A percentile compares a stretch with the other conserved stretches of the same genome.
These are phyloP conservation scores for Fomitopsis schrenkii DNA, from an alignment of 1,284 basidiomycete genomes.

Conservation along the genomic window DNA sequence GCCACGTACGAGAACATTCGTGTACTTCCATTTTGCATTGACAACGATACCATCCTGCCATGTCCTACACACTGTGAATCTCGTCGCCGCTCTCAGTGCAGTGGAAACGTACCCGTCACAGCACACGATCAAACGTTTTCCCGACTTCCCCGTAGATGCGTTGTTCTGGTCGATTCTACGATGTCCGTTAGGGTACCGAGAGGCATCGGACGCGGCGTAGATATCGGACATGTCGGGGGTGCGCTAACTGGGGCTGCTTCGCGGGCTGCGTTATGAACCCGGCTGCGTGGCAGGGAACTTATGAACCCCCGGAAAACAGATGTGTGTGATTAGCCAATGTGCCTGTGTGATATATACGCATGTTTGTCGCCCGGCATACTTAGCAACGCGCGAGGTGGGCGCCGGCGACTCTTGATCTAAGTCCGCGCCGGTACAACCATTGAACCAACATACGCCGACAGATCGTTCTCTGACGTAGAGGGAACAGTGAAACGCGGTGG, in stretches of 20 bases:
- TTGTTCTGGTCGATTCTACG: background rate
- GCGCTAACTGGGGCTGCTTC: background rate
- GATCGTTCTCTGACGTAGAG: background rate
- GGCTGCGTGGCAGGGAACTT: background rate
- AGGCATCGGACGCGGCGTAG: background rate
- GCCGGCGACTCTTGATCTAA: background rate
- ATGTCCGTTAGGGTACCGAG: background rate
- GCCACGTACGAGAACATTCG: slow-evolving; percentile 40
- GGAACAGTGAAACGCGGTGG: background rate
- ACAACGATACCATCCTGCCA: slow-evolving; percentile 43
- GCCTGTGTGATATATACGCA: background rate
- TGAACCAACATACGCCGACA: background rate
- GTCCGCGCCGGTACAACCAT: background rate
- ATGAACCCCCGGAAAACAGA: background rate
- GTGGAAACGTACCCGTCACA: slow-evolving; percentile 56
- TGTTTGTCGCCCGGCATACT: background rate
- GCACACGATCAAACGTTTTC: slow-evolving; percentile 59
- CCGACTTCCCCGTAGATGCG: slow-evolving; percentile 16
- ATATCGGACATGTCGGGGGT: background rate
- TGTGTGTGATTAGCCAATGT: background rate
- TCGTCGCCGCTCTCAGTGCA: background rate
- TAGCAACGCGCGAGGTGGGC: background rate
- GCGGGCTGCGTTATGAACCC: background rate
- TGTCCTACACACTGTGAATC: slow-evolving; percentile 18
- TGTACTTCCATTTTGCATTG: slow-evolving; percentile 49